Conservation (phyloP, 345 rosid genomes). For the Clarkia xantiana region DNA sequence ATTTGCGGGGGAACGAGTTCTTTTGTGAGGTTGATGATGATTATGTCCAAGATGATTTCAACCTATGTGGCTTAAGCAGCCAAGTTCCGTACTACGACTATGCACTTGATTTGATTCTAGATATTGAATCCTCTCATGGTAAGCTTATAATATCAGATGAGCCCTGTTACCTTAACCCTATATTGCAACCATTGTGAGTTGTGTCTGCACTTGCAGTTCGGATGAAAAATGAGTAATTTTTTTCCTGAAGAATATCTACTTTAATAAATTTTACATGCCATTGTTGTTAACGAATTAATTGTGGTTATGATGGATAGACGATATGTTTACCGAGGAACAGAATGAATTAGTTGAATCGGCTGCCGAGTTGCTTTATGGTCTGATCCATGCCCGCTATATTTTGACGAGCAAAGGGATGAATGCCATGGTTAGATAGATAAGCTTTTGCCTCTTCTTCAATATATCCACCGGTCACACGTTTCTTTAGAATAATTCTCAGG, state of each 20-base stretch:
- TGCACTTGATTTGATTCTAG: slow-evolving; percentile 93
- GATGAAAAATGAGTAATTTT: no score
- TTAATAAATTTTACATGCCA: neutral
- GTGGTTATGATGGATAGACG: slow-evolving; percentile 41
- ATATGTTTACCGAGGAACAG: slow-evolving; percentile 88
- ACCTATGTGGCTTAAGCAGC: slow-evolving; percentile 81
- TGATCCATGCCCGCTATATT: slow-evolving; percentile 85
- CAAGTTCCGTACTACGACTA: slow-evolving; percentile 95
- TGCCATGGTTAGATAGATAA: slow-evolving; percentile 56
- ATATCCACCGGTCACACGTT: no score
- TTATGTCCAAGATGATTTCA: slow-evolving; percentile 91
- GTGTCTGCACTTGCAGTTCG: no score
- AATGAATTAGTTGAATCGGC: slow-evolving; percentile 88
- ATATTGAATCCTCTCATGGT: slow-evolving; percentile 90
- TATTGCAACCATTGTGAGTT: no score
- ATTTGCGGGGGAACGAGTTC: slow-evolving; percentile 86
- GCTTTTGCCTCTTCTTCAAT: slow-evolving; percentile 1
- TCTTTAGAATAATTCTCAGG: no score
- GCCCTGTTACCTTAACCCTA: neutral
- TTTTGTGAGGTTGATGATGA: slow-evolving; percentile 99
- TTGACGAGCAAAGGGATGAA: slow-evolving; percentile 92
- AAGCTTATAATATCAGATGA: slow-evolving; percentile 10
- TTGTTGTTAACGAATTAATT: slow-evolving; percentile 9
- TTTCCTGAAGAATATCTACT: no score
- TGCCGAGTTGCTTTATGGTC: slow-evolving; percentile 93